Evolutionary conservation across 1,284 basidiomycete species (phyloP).

Genomic region (Ustilago shanxiensis): DNA sequence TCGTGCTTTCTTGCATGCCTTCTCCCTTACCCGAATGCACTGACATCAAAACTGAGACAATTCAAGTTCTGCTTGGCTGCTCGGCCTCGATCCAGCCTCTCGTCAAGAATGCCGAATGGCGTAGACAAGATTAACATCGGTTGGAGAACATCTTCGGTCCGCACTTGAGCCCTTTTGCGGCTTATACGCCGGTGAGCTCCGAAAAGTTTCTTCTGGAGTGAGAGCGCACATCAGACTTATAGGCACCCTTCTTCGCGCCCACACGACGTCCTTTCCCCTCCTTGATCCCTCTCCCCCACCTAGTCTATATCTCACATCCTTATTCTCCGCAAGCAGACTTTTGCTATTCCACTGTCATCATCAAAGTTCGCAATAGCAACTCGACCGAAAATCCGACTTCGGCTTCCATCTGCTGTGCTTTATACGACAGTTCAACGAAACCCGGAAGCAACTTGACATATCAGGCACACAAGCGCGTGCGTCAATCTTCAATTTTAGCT

Average conservation of each 20-base stretch:
- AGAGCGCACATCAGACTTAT: neutral
- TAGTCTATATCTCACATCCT: neutral
- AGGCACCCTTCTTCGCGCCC: neutral
- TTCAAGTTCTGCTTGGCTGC: slow-evolving; percentile 5
- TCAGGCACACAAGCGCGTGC: too few relatives aligned
- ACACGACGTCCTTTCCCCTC: neutral
- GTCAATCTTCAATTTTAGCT: too few relatives aligned
- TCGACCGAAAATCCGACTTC: neutral
- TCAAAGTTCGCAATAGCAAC: neutral
- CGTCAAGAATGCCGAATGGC: slow-evolving; percentile 2
- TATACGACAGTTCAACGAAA: too few relatives aligned
- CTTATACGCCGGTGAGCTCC: neutral
- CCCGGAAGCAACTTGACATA: too few relatives aligned
- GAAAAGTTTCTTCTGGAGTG: neutral
- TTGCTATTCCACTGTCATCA: neutral
- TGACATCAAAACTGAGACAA: slow-evolving; percentile 16
- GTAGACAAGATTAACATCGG: neutral
- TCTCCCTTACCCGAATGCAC: slow-evolving; percentile 10
- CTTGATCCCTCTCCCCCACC: neutral
- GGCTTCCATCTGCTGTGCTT: too few relatives aligned
- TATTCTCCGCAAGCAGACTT: neutral
- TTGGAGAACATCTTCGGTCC: neutral
- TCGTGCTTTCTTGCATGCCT: neutral
- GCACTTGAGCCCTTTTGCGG: neutral
- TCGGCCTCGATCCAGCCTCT: slow-evolving; percentile 1